Evolutionary conservation across 176 grass and related monocot genomes (phyloP), one percentile per base, ranked within the genome.

Genomic region (Urochloa ruziziensis): DNA sequence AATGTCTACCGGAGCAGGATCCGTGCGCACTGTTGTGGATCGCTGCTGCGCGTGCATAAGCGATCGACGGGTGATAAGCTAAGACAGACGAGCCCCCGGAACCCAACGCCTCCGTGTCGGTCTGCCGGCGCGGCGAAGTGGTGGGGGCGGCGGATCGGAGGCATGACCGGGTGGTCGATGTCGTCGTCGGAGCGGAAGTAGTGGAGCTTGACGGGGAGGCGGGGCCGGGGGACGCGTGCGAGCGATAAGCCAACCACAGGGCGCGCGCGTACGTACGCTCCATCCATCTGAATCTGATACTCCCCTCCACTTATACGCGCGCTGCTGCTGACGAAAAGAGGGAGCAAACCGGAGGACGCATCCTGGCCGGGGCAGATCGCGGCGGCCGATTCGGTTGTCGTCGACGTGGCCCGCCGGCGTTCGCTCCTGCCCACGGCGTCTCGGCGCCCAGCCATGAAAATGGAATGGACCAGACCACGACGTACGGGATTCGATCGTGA

Each of bases 1-100:
- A 23, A n/a, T 66, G 67, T 90, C 86, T 68, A 79, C 73, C 47
- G 29, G 32, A 83, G 86, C 86, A 92, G 90, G 86, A 74, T 48
- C 57, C 58, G 63, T 4, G 12, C 35, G 34, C 48, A 84, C 73
- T 46, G 83, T 5, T 3, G 48, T 10, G 33, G 3, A 34, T 59
- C 24, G 6, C 12, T 36, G 30, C 23, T 51, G 19, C n/a, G n/a
- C n/a, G n/a, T n/a, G n/a, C n/a, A n/a, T n/a, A n/a, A n/a, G n/a
- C n/a, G n/a, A n/a, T n/a, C n/a, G n/a, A n/a, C n/a, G n/a, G n/a
- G 71, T 75, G 52, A 62, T 77, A 37, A 78, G n/a, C n/a, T n/a
- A n/a, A n/a, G n/a, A n/a, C n/a, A n/a, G 64, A 63, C 70, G 79
- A 86, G n/a, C n/a, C n/a, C n/a, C 74, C 79, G 36, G 66, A 60